phyloP scores from a whole-genome alignment of 768 basidiomycete species.

The Leucosporidium creatinivorum region DNA sequence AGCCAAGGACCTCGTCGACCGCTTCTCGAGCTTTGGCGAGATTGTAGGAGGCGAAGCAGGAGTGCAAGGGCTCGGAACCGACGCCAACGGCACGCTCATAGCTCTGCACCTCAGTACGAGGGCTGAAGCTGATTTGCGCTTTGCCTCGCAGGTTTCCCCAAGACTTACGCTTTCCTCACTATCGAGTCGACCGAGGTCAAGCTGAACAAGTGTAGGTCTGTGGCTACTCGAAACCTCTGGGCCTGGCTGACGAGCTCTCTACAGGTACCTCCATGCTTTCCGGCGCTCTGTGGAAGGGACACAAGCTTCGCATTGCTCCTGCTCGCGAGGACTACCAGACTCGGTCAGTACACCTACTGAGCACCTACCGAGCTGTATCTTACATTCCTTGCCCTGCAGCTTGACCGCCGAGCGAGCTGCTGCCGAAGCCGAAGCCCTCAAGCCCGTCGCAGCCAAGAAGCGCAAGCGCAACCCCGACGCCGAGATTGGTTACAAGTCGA shows the following conservation, averaged over 20 bases:
- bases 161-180: constrained; percentile 26
- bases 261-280: constrained; percentile 32
- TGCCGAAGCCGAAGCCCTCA: not conserved
- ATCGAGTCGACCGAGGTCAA: constrained; percentile 22
- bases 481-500: constrained; percentile 4
- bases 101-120: not conserved
- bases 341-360: not conserved
- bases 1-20: constrained; percentile 21
- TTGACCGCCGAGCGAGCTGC: constrained; percentile 8
- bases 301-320: constrained; percentile 27
- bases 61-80: constrained; percentile 15
- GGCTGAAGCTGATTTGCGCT: not conserved
- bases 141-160: constrained; percentile 10
- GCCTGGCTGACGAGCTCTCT: too few relatives aligned
- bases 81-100: not conserved
- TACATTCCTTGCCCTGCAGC: not conserved
- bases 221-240: not conserved
- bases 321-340: constrained; percentile 21
- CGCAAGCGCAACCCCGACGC: constrained; percentile 23
- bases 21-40: constrained; percentile 27
- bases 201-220: constrained; percentile 20
- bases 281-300: constrained; percentile 31
- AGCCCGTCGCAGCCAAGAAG: constrained; percentile 15
- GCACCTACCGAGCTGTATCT: not conserved
- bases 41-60: constrained; percentile 9